Percentiles rank a stretch among this genome's conserved stretches.
Evolutionary conservation across 306 rosid species (phyloP).

Genomic region (Begonia masoniana): DNA sequence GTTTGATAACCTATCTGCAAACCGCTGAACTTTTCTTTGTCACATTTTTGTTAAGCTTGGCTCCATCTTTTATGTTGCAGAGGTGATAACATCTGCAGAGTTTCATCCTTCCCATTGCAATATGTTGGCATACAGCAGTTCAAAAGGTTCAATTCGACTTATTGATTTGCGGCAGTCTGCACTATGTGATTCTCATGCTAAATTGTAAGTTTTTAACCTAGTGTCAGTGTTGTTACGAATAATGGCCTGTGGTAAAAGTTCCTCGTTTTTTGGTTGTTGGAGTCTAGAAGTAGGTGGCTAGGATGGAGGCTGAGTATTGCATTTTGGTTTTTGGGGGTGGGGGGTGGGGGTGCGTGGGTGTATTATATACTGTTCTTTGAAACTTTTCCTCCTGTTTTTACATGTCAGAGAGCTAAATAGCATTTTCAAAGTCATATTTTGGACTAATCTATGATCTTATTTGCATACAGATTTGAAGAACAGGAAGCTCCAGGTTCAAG

Average conservation of each 20-base stretch:
- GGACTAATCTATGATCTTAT: constrained; percentile 6
- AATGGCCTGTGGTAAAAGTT: too few relatives aligned
- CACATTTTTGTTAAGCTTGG: constrained; percentile 10
- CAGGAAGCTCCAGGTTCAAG: constrained; percentile 92
- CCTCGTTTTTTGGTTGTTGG: too few relatives aligned
- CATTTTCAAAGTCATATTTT: constrained; percentile 5
- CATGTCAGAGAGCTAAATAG: not conserved
- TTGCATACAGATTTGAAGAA: constrained; percentile 81
- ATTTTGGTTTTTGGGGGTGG: too few relatives aligned
- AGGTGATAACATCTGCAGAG: constrained; percentile 99
- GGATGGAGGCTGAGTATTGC: too few relatives aligned
- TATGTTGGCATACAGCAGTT: constrained; percentile 92
- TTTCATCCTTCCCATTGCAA: constrained; percentile 95
- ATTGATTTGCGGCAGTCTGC: constrained; percentile 97
- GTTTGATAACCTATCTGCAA: too few relatives aligned
- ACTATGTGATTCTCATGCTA: constrained; percentile 87
- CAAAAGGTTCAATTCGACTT: constrained; percentile 93
- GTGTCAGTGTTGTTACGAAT: constrained; percentile 3
- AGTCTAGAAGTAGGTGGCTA: not conserved
- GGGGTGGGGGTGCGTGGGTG: not conserved
- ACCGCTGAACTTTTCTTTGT: not conserved
- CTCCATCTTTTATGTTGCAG: constrained; percentile 29
- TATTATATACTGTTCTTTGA: not conserved
- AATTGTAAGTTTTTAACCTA: constrained; percentile 43
- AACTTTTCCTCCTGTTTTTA: not conserved